These are phyloP conservation scores for Pelargonium citronellum DNA, from an alignment of 441 rosid species.

Conservation along the genomic window DNA sequence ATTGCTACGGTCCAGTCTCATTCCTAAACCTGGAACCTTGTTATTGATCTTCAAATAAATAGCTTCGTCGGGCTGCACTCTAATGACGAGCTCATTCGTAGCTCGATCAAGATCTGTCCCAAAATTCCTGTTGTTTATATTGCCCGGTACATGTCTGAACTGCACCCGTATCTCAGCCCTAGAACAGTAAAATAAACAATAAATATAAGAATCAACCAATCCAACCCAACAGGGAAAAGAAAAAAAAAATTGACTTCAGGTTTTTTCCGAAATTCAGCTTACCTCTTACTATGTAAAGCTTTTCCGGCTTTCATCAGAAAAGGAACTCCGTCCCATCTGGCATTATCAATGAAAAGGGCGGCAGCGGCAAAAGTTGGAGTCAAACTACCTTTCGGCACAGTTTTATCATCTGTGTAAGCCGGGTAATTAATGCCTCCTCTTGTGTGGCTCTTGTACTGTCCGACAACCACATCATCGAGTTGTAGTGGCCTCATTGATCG, in stretches of 20 bases:
- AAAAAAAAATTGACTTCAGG: not conserved
- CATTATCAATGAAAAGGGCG: constrained; percentile 72
- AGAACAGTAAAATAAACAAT: constrained; percentile 23
- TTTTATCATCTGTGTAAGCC: constrained; percentile 68
- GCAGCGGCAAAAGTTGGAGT: constrained; percentile 94
- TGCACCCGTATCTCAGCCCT: constrained; percentile 92
- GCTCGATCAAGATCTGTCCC: constrained; percentile 72
- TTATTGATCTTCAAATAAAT: constrained; percentile 85
- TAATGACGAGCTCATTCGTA: constrained; percentile 83
- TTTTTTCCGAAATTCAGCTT: not conserved
- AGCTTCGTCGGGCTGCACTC: constrained; percentile 95
- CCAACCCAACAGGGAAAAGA: not conserved
- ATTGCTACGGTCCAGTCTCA: constrained; percentile 83
- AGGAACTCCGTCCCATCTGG: constrained; percentile 95
- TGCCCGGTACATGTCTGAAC: constrained; percentile 91
- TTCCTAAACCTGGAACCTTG: constrained; percentile 90
- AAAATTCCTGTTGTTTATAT: constrained; percentile 57
- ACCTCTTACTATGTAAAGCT: constrained; percentile 75
- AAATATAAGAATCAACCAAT: not conserved
- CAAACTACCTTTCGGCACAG: constrained; percentile 58
- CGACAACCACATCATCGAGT: constrained; percentile 63
- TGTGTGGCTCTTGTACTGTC: constrained; percentile 77
- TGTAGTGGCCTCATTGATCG: constrained; percentile 68
- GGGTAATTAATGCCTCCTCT: constrained; percentile 49
- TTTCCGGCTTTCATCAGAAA: constrained; percentile 91